These are phyloP conservation scores for Cryoendolithus antarcticus DNA, from an alignment of 2,329 filamentous ascomycete species.

Conservation along the genomic window DNA sequence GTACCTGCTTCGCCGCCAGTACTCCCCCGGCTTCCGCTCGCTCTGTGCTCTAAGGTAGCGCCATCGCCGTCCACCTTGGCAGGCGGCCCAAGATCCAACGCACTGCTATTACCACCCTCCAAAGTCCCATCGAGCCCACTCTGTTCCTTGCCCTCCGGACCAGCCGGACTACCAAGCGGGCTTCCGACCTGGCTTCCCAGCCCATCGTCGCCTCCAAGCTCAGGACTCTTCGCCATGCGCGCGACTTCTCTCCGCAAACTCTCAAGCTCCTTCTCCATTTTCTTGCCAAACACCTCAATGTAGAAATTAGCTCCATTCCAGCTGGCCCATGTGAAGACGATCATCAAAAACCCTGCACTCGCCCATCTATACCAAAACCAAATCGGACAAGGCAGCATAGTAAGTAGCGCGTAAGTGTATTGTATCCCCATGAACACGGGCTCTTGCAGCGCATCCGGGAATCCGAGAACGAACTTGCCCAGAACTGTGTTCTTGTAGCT, in stretches of 20 bases:
- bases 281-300: conserved; percentile 92
- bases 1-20: neutral
- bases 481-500: conserved; percentile 86
- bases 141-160: conserved; percentile 11
- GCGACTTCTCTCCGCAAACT: conserved; percentile 71
- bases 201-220: conserved; percentile 14
- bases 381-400: conserved; percentile 85
- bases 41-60: neutral
- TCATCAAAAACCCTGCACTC: conserved; percentile 61
- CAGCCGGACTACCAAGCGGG: conserved; percentile 16
- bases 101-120: conserved; percentile 8
- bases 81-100: conserved; percentile 20
- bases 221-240: conserved; percentile 19
- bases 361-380: conserved; percentile 88
- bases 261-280: conserved; percentile 94
- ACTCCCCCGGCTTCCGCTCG: neutral
- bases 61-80: neutral
- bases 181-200: conserved; percentile 7
- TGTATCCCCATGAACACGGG: conserved; percentile 93
- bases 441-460: conserved; percentile 68
- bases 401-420: conserved; percentile 78
- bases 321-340: conserved; percentile 86
- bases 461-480: conserved; percentile 67
- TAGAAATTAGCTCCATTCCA: conserved; percentile 97
- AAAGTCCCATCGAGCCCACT: conserved; percentile 1